phyloP scores from a whole-genome alignment of 2,329 filamentous ascomycete species.

The Fusarium fracticaudum region DNA sequence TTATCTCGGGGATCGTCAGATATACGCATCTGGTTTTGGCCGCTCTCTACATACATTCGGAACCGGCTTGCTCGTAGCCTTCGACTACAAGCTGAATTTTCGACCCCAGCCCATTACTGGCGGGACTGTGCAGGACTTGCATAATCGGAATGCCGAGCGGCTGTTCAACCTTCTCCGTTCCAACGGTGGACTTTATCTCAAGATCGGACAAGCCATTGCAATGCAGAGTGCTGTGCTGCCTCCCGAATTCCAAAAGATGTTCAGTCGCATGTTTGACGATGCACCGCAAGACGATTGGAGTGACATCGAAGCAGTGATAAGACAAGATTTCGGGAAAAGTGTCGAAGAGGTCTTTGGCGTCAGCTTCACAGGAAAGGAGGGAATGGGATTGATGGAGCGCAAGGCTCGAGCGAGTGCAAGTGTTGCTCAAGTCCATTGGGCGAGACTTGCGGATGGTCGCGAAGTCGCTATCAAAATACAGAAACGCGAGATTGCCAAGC shows the following conservation, averaged over 20 bases:
- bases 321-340: conserved; percentile 86
- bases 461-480: conserved; percentile 97
- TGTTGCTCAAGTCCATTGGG: conserved; percentile 98
- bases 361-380: conserved; percentile 77
- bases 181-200: conserved; percentile 95
- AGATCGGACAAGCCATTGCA: conserved; percentile 97
- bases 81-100: conserved; percentile 98
- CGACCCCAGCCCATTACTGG: conserved; percentile 79
- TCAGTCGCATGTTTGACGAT: conserved; percentile 96
- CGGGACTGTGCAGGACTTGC: conserved; percentile 78
- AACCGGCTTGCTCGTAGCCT: conserved; percentile 79
- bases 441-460: conserved; percentile 81
- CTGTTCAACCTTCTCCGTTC: conserved; percentile 81
- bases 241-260: conserved; percentile 96
- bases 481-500: conserved; percentile 90
- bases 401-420: conserved; percentile 80
- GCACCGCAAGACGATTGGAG: conserved; percentile 92
- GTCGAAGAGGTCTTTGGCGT: conserved; percentile 94
- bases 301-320: conserved; percentile 85
- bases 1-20: conserved; percentile 75
- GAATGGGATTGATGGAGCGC: conserved; percentile 71
- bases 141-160: conserved; percentile 83
- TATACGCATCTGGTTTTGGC: conserved; percentile 81
- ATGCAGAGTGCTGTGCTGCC: conserved; percentile 97
- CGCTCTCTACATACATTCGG: conserved; percentile 85